Evolutionary conservation across 345 rosid species (phyloP).

Genomic region (Boechera retrofracta): DNA sequence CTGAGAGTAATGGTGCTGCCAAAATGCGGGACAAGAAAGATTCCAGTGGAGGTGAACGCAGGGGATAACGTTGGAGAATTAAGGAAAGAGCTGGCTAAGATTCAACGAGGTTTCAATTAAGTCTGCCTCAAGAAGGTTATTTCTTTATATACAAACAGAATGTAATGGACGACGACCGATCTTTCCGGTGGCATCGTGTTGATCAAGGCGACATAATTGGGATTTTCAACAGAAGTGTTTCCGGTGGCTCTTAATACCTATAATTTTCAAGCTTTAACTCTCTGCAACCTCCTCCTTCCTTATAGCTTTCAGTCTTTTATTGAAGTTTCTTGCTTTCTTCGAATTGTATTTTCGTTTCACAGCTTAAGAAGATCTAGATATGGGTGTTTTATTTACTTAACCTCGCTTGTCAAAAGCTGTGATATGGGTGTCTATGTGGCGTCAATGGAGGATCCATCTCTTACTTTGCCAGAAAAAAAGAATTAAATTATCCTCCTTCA

Average conservation of each 20-base stretch:
- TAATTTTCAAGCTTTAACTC: too few relatives aligned
- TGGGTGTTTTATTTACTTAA: too few relatives aligned
- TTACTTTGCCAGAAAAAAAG: too few relatives aligned
- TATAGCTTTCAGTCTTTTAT: too few relatives aligned
- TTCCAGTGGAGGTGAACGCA: constrained; percentile 61
- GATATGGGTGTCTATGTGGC: too few relatives aligned
- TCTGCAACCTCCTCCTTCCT: too few relatives aligned
- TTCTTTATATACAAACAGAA: constrained; percentile 70
- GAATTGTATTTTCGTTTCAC: too few relatives aligned
- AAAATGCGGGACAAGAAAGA: constrained; percentile 59
- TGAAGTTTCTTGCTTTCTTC: too few relatives aligned
- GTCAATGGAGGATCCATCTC: too few relatives aligned
- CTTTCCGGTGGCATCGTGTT: constrained; percentile 78
- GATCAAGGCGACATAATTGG: constrained; percentile 68
- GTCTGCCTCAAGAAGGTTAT: constrained; percentile 71
- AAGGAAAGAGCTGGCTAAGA: constrained; percentile 65
- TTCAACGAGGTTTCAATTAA: constrained; percentile 57
- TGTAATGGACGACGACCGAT: constrained; percentile 75
- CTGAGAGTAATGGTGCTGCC: constrained; percentile 64
- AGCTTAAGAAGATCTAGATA: too few relatives aligned
- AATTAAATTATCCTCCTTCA: too few relatives aligned
- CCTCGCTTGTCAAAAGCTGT: too few relatives aligned
- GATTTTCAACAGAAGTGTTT: constrained; percentile 48
- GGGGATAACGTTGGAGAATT: constrained; percentile 64
- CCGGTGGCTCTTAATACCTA: constrained; percentile 21